These are phyloP conservation scores for Xylariaceae sp. DNA, from an alignment of 2,329 filamentous ascomycete genomes.

Conservation along the genomic window DNA sequence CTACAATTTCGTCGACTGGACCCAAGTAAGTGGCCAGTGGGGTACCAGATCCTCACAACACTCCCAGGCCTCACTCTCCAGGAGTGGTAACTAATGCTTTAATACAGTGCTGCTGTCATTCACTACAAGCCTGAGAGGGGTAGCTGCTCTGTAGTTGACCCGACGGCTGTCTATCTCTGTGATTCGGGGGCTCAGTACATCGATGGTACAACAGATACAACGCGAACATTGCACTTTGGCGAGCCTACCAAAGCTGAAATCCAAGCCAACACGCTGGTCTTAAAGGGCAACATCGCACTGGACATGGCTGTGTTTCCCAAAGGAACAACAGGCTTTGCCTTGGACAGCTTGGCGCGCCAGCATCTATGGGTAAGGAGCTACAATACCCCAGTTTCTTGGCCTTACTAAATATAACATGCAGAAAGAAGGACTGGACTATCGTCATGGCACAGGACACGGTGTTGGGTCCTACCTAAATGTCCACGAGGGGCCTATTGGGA, in stretches of 20 bases:
- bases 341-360: slow-evolving; percentile 85
- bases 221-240: slow-evolving; percentile 88
- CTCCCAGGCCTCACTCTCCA: neutral
- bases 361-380: slow-evolving; percentile 72
- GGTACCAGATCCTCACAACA: neutral
- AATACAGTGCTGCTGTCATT: slow-evolving; percentile 80
- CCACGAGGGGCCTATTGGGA: slow-evolving; percentile 94
- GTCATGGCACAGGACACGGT: slow-evolving; percentile 93
- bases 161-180: slow-evolving; percentile 83
- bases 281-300: slow-evolving; percentile 90
- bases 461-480: slow-evolving; percentile 95
- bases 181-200: slow-evolving; percentile 96
- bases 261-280: slow-evolving; percentile 86
- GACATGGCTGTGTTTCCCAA: slow-evolving; percentile 88
- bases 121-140: slow-evolving; percentile 89
- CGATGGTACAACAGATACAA: slow-evolving; percentile 95
- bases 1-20: slow-evolving; percentile 93
- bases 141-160: slow-evolving; percentile 78
- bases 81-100: slow-evolving; percentile 5
- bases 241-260: slow-evolving; percentile 77
- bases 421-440: slow-evolving; percentile 82
- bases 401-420: slow-evolving; percentile 18
- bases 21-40: slow-evolving; percentile 49
- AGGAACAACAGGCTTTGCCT: slow-evolving; percentile 86
- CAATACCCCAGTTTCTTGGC: too few relatives aligned